These are phyloP conservation scores for Barnettozyma pratensis DNA, from an alignment of 805 yeast species.

Conservation along the genomic window DNA sequence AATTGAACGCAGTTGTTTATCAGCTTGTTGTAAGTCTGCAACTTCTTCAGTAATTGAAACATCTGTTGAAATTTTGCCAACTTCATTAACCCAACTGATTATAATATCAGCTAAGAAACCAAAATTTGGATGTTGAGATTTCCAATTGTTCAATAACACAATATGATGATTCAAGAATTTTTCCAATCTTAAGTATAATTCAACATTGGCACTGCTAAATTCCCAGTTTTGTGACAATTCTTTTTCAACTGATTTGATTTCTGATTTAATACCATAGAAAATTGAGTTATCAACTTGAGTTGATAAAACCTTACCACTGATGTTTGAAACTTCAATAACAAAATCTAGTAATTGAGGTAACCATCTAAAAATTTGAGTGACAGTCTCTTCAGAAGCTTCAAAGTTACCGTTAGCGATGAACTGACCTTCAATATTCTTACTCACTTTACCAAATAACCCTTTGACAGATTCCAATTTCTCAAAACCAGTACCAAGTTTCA, in stretches of 20 bases:
- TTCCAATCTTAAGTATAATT: slow-evolving; percentile 24
- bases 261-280: slow-evolving; percentile 15
- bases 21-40: slow-evolving; percentile 34
- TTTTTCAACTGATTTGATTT: slow-evolving; percentile 11
- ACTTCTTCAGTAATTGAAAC: background rate
- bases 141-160: slow-evolving; percentile 32
- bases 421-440: slow-evolving; percentile 12
- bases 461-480: slow-evolving; percentile 18
- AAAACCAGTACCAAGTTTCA: slow-evolving; percentile 22
- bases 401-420: slow-evolving; percentile 16
- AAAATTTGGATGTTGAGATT: slow-evolving; percentile 22
- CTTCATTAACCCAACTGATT: slow-evolving; percentile 38
- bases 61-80: background rate
- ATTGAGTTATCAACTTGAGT: slow-evolving; percentile 15
- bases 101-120: slow-evolving; percentile 47
- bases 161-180: slow-evolving; percentile 8
- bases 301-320: slow-evolving; percentile 14
- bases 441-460: slow-evolving; percentile 19
- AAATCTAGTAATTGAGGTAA: slow-evolving; percentile 31
- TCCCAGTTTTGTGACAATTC: slow-evolving; percentile 12
- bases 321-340: slow-evolving; percentile 21
- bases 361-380: slow-evolving; percentile 23
- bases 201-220: slow-evolving; percentile 13
- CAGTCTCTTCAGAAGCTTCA: slow-evolving; percentile 7
- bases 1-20: slow-evolving; percentile 42